These are phyloP conservation scores for Lathyrus sativus DNA, from an alignment of 306 rosid species.

Conservation along the genomic window DNA sequence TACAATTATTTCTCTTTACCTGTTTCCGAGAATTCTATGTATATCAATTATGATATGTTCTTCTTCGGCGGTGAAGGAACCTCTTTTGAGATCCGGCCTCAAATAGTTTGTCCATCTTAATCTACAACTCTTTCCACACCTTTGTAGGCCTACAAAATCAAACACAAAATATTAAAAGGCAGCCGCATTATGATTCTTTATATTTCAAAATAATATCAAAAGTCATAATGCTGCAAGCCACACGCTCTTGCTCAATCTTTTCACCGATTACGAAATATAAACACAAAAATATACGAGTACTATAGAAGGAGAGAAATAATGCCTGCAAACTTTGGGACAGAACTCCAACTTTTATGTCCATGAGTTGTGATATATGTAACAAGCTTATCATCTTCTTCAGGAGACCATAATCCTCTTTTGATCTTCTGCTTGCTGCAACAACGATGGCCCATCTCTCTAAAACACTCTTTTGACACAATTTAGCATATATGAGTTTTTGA, in stretches of 20 bases:
- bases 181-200: background rate
- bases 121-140: constrained; percentile 94
- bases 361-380: constrained; percentile 50
- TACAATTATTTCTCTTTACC: constrained; percentile 29
- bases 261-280: background rate
- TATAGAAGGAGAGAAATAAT: constrained; percentile 16
- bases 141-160: constrained; percentile 57
- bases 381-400: constrained; percentile 92
- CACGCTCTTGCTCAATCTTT: background rate
- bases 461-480: constrained; percentile 20
- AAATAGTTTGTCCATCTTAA: constrained; percentile 85
- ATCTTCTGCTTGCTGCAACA: constrained; percentile 86
- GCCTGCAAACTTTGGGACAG: constrained; percentile 81
- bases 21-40: constrained; percentile 86
- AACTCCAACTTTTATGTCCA: constrained; percentile 82
- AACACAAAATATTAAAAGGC: no score
- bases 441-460: constrained; percentile 52
- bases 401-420: constrained; percentile 91
- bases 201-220: background rate
- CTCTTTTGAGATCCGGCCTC: constrained; percentile 85
- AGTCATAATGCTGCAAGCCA: background rate
- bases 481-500: constrained; percentile 22
- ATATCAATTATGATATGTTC: constrained; percentile 74
- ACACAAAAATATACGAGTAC: background rate
- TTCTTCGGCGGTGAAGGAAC: constrained; percentile 72